Evolutionary conservation across 768 basidiomycete genomes (phyloP), one percentile per base, ranked within the genome.

Genomic region (Russula sp.): DNA sequence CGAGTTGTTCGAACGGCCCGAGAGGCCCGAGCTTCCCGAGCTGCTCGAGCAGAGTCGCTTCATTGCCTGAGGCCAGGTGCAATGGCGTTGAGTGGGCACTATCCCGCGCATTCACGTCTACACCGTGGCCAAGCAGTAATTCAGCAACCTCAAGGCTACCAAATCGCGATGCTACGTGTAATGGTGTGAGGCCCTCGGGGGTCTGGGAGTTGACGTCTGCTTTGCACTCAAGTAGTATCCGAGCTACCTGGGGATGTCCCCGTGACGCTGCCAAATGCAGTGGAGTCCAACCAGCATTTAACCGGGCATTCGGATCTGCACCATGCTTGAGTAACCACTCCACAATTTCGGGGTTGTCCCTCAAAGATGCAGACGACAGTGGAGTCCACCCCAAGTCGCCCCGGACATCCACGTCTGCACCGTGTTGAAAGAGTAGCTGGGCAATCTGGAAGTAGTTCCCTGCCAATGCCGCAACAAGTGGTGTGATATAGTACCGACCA

Each of bases 151-250:
- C 13, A 6, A 4, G 2, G 47, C 13, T 0, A 48, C 20, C 22
- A 10, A 2, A 1, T 13, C 9, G 3, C 52, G 37, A 37, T 20
- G 37, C 34, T 11, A 5, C 9, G 35, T 22, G 37, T 37, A 20
- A 53, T 39, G 52, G n/a, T 4, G 37, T 37, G 20, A 1, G 7
- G 4, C 35, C 52, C 13, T 2, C 2, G 11, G 5, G 27, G 27
- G 1, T 88, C 11, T 13, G 47, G 13, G 47, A 8, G 1, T 27
- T 27, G 47, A 14, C 1, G 7, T 57, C 34, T n/a, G 45, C 45
- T 11, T 47, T 35, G 35, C 35, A 13, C 45, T 37, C n/a, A n/a
- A 57, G 56, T 22, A 57, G 34, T 37, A 34, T 22, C 45, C 20
- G 56, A 34, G 14, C 44, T 5, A 22, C 31, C n/a, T 35, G 18